Evolutionary conservation across 208 protist species (phyloP), one percentile per base, ranked within the genome.

Genomic region (Trypanosoma caninum): DNA sequence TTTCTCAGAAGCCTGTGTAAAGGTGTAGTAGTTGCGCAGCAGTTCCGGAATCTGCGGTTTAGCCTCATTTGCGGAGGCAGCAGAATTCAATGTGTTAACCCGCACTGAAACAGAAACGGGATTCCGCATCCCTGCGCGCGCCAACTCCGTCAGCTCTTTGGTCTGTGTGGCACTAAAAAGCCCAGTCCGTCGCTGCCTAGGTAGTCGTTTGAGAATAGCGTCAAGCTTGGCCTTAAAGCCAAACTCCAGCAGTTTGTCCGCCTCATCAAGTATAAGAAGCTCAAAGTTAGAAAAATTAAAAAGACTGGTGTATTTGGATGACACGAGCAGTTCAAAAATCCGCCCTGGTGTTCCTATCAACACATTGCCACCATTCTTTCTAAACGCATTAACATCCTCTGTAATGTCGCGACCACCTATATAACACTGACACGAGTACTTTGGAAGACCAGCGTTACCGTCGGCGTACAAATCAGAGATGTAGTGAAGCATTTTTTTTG

Each of bases 91-190:
- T 0, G 57, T 60, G 22, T 48, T 60, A 4, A 78, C 34, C 25
- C 87, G 83, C 13, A 97, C 92, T 0, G 84, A 84, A 23, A 97
- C 89, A 31, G 84, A 86, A 10, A 95, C 86, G 2, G 89, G 84
- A 65, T 97, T 95, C 40, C 91, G 86, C 87, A 97, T 90, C 2
- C 92, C 93, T 2, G 86, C 84, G 1, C 92, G 79, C 18, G 91
- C 83, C 20, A 97, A 61, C 62, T 97, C 89, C 42, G 82, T 68
- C 34, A 97, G 63, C 64, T 97, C 89, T 56, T 84, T 93, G 28
- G 94, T 97, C 76, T 97, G 92, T 54, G 94, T 97, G 7, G 92
- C 92, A 56, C 84, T 94, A 62, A 97, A 97, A n/a, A 97, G 70
- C 2, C 88, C 92, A 10, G 92, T 97, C 50, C 91, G 87, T 25